Evolutionary conservation across 768 basidiomycete species (phyloP).

Genomic region (Guyanaporus albipodus): DNA sequence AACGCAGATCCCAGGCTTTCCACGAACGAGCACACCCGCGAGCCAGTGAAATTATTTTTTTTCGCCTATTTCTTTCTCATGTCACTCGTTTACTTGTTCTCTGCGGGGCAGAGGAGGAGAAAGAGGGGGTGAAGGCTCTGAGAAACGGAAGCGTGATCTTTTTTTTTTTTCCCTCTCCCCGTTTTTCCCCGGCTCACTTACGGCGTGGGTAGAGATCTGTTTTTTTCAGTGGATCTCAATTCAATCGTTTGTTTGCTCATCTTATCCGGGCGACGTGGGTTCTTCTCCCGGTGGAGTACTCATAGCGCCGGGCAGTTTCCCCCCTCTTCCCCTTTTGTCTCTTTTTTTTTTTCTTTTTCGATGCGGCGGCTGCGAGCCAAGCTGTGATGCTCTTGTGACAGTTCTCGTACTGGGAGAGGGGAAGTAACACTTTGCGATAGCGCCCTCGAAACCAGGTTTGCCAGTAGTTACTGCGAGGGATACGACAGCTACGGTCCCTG

Average conservation of each 20-base stretch:
- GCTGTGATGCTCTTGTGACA: too few species aligned
- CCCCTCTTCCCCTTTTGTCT: background rate
- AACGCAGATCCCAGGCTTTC: background rate
- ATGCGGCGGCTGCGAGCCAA: too few species aligned
- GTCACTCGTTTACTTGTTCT: conserved; percentile 5
- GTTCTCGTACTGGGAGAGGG: too few species aligned
- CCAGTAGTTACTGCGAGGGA: too few species aligned
- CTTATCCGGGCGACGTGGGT: background rate
- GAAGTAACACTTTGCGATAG: too few species aligned
- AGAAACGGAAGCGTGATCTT: too few species aligned
- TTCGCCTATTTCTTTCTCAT: conserved; percentile 23
- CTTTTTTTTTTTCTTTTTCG: too few species aligned
- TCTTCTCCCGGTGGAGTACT: background rate
- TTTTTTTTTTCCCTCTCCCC: background rate
- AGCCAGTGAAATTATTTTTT: background rate
- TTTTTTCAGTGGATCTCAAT: conserved; percentile 2
- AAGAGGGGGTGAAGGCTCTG: too few species aligned
- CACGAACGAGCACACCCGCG: background rate
- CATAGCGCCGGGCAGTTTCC: background rate
- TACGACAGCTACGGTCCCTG: too few species aligned
- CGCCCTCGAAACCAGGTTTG: too few species aligned
- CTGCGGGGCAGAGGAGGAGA: too few species aligned
- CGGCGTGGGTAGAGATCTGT: background rate
- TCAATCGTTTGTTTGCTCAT: background rate
- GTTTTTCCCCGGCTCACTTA: too few species aligned